phyloP scores from a whole-genome alignment of 2,329 filamentous ascomycete genomes.

The Beauveria scarabaeidicola region DNA sequence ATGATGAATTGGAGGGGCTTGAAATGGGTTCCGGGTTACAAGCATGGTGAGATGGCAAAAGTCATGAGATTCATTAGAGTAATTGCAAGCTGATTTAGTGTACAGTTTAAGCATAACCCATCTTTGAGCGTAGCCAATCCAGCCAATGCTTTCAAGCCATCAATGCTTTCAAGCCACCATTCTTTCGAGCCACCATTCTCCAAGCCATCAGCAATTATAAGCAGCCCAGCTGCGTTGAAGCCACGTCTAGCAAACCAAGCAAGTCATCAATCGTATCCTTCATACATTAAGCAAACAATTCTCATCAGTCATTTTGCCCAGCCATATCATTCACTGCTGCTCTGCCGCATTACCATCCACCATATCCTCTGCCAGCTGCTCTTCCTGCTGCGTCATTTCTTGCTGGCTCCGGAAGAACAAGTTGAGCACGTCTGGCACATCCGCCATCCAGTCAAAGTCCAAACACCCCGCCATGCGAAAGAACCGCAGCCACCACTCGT shows the following conservation, averaged over 20 bases:
- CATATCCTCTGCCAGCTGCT: not conserved
- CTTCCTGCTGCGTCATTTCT: not conserved
- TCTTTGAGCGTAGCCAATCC: not conserved
- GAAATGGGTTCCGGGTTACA: not conserved
- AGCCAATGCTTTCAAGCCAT: not conserved
- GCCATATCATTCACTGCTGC: not conserved
- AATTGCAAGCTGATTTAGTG: not conserved
- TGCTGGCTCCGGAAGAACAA: not conserved
- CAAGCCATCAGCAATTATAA: not conserved
- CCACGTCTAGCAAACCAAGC: not conserved
- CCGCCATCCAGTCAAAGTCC: slow-evolving; percentile 11
- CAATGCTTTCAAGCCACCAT: not conserved
- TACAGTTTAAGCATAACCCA: not conserved
- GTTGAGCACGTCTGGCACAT: slow-evolving; percentile 1
- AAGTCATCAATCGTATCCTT: not conserved
- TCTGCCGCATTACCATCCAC: not conserved
- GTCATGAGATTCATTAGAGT: not conserved
- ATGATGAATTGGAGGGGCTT: not conserved
- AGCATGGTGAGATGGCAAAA: not conserved
- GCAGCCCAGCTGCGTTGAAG: not conserved
- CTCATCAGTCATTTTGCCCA: not conserved
- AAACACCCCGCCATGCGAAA: slow-evolving; percentile 11
- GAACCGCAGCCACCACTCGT: slow-evolving; percentile 12
- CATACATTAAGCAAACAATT: not conserved
- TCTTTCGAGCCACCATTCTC: not conserved